phyloP scores from a whole-genome alignment of 2,329 filamentous ascomycete species.

The Aureobasidium pullulans region DNA sequence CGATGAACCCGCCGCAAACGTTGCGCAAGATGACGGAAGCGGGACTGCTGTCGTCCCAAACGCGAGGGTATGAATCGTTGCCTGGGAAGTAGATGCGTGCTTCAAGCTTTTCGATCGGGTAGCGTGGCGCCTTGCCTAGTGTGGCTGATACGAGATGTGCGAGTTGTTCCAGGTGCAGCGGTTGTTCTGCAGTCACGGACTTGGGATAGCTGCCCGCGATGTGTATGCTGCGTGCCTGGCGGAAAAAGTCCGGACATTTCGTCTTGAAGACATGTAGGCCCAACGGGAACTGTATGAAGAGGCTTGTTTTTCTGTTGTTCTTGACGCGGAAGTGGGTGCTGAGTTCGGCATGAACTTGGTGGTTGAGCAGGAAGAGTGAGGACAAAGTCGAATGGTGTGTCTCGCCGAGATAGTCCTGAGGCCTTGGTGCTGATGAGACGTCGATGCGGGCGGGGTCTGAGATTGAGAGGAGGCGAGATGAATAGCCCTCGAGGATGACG shows the following conservation, averaged over 20 bases:
- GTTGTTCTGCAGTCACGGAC: constrained; percentile 15
- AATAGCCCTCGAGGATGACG: constrained; percentile 28
- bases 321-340: constrained; percentile 25
- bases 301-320: constrained; percentile 27
- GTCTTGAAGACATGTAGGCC: constrained; percentile 34
- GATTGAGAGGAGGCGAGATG: constrained; percentile 27
- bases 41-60: constrained; percentile 35
- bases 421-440: neutral
- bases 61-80: constrained; percentile 28
- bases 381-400: constrained; percentile 10
- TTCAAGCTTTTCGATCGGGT: constrained; percentile 28
- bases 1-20: constrained; percentile 31
- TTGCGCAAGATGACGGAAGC: constrained; percentile 31
- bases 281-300: constrained; percentile 35
- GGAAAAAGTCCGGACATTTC: constrained; percentile 32
- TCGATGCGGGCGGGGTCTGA: constrained; percentile 23
- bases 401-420: constrained; percentile 11
- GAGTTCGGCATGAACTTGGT: constrained; percentile 30
- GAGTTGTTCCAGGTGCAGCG: constrained; percentile 24
- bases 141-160: constrained; percentile 27
- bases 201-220: constrained; percentile 33
- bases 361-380: constrained; percentile 22
- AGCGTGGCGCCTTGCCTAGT: constrained; percentile 22
- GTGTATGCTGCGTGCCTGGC: constrained; percentile 34
- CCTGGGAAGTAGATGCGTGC: constrained; percentile 35